These are phyloP conservation scores for Corchorus olitorius DNA, from an alignment of 345 rosid species.

Conservation along the genomic window DNA sequence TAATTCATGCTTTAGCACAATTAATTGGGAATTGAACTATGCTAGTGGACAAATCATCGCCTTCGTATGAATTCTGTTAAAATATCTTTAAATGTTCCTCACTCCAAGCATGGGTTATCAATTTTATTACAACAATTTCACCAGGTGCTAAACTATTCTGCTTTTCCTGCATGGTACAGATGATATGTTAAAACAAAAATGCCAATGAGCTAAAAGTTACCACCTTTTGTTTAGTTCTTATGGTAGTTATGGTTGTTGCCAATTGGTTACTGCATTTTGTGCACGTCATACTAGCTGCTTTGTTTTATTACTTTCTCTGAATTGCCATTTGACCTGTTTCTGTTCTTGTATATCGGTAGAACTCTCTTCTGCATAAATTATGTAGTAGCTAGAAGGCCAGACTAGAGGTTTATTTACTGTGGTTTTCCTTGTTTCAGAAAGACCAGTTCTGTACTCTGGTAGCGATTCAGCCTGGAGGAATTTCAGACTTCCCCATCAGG, in stretches of 20 bases:
- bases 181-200: background rate
- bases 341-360: background rate
- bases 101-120: background rate
- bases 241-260: background rate
- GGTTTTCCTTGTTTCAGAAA: conserved; percentile 44
- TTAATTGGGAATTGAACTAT: too few relatives aligned
- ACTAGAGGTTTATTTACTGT: background rate
- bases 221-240: background rate
- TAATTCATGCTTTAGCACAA: background rate
- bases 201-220: background rate
- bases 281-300: background rate
- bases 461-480: conserved; percentile 51
- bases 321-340: background rate
- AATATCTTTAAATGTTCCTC: background rate
- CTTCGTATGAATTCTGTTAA: background rate
- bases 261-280: background rate
- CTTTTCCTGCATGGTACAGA: background rate
- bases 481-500: conserved; percentile 70
- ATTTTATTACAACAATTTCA: background rate
- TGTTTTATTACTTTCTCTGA: background rate
- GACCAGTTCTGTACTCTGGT: conserved; percentile 60
- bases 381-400: conserved; percentile 1
- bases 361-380: background rate
- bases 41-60: too few relatives aligned
- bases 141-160: background rate